Conservation (phyloP, 2,329 filamentous ascomycete genomes). For the Orbilia oligospora region DNA sequence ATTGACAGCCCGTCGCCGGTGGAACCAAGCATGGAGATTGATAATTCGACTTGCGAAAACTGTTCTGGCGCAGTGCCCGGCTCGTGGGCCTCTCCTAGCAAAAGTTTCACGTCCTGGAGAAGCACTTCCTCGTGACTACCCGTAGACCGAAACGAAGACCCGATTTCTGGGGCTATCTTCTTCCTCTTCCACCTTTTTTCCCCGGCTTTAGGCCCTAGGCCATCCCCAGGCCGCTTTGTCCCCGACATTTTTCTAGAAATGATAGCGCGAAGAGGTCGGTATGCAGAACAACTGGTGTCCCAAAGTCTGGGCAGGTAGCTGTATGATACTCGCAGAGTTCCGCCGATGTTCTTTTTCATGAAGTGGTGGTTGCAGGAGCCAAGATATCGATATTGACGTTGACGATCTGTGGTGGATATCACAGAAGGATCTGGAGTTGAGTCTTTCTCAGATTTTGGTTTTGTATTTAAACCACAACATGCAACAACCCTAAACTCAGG, state of each 20-base stretch:
- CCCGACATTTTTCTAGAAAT: conserved; percentile 22
- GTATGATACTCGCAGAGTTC: conserved; percentile 1
- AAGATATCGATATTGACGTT: background rate
- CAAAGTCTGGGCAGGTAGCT: background rate
- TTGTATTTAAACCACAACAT: conserved; percentile 13
- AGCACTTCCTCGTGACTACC: conserved; percentile 46
- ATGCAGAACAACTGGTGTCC: background rate
- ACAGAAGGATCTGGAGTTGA: background rate
- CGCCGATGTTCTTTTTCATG: conserved; percentile 3
- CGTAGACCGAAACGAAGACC: background rate
- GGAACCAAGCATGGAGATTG: conserved; percentile 86
- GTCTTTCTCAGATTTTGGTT: background rate
- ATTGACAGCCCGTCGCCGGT: conserved; percentile 91
- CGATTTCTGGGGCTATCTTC: conserved; percentile 1
- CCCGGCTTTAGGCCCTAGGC: background rate
- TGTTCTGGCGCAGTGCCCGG: conserved; percentile 70
- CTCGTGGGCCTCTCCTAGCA: conserved; percentile 18
- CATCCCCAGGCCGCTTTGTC: conserved; percentile 39
- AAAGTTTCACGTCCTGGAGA: conserved; percentile 31
- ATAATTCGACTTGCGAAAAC: conserved; percentile 83
- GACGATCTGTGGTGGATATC: background rate
- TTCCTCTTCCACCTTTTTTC: conserved; percentile 44
- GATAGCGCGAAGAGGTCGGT: background rate
- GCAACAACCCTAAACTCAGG: background rate
- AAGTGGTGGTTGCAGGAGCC: background rate